Percentiles rank a stretch among this genome's conserved stretches.
phyloP scores from a whole-genome alignment of 768 basidiomycete genomes.

The Psilocybe cyanescens region DNA sequence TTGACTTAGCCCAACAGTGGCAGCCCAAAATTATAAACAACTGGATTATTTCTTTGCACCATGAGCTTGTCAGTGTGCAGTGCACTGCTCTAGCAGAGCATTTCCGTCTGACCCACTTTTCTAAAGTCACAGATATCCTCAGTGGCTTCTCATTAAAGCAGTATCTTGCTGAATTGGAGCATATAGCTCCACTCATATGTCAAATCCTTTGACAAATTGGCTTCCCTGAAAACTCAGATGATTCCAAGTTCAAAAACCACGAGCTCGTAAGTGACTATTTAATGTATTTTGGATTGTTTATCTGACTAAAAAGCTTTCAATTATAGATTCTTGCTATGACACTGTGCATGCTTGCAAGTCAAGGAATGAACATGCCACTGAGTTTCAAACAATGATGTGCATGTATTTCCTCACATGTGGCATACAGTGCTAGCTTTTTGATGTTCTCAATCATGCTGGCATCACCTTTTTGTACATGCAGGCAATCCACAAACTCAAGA shows the following conservation, averaged over 20 bases:
- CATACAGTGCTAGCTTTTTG: conserved; percentile 23
- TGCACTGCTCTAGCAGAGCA: not conserved
- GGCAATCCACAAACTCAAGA: conserved; percentile 24
- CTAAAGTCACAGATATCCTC: conserved; percentile 7
- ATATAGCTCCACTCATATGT: conserved; percentile 10
- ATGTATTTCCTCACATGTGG: conserved; percentile 29
- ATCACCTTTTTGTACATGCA: conserved; percentile 25
- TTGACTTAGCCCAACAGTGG: not conserved
- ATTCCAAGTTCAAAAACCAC: conserved; percentile 3
- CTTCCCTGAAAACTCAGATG: not conserved
- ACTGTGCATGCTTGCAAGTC: conserved; percentile 23
- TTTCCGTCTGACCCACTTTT: not conserved
- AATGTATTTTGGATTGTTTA: not conserved
- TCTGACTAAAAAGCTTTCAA: not conserved
- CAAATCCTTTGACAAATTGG: conserved; percentile 14
- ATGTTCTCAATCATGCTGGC: conserved; percentile 30
- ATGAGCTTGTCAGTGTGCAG: not conserved
- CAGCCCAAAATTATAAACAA: not conserved
- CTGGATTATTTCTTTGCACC: not conserved
- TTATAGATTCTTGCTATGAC: conserved; percentile 13
- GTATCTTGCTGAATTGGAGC: conserved; percentile 7
- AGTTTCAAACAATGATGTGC: conserved; percentile 24
- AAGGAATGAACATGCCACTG: conserved; percentile 22
- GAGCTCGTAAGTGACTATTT: conserved; percentile 8
- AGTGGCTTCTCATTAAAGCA: conserved; percentile 6